These are phyloP conservation scores for Tausonia pullulans DNA, from an alignment of 1,284 basidiomycete species.

Conservation along the genomic window DNA sequence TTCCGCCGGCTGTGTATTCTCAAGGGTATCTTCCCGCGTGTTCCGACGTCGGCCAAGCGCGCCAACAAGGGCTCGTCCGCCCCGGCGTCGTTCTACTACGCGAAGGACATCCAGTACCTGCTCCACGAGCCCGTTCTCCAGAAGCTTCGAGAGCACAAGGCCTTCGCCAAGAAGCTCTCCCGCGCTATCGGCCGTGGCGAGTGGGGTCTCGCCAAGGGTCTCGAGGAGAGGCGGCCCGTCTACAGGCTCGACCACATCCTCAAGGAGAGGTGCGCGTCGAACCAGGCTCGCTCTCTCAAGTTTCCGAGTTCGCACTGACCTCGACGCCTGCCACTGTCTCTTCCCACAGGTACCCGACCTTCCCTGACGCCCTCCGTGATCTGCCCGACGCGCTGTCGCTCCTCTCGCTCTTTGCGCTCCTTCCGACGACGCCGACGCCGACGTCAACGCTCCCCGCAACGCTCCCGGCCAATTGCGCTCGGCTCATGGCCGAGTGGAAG, in stretches of 20 bases:
- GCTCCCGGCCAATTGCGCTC: slow-evolving; percentile 80
- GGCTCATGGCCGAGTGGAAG: slow-evolving; percentile 77
- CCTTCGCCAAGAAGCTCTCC: slow-evolving; percentile 94
- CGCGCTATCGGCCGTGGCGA: slow-evolving; percentile 86
- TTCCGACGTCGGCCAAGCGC: slow-evolving; percentile 81
- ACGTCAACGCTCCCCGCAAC: slow-evolving; percentile 61
- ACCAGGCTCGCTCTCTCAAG: neutral
- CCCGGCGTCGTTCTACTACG: slow-evolving; percentile 95
- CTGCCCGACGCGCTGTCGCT: slow-evolving; percentile 96
- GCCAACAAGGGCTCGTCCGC: slow-evolving; percentile 97
- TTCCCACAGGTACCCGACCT: slow-evolving; percentile 79
- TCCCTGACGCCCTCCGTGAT: slow-evolving; percentile 88
- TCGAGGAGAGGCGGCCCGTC: slow-evolving; percentile 84
- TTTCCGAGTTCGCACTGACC: neutral
- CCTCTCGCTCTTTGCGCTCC: slow-evolving; percentile 79
- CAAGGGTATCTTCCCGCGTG: slow-evolving; percentile 88
- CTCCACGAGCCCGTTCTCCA: slow-evolving; percentile 94
- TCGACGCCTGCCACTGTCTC: neutral
- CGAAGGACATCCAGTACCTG: slow-evolving; percentile 96
- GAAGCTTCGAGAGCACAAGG: slow-evolving; percentile 93
- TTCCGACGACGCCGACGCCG: slow-evolving; percentile 62
- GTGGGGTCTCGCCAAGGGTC: slow-evolving; percentile 87
- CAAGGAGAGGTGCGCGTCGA: slow-evolving; percentile 66
- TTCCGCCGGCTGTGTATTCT: slow-evolving; percentile 95
- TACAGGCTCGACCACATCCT: slow-evolving; percentile 91